Evolutionary conservation across 129 eudicot genomes (phyloP), one percentile per base, ranked within the genome.

Genomic region (Ambrosia artemisiifolia): DNA sequence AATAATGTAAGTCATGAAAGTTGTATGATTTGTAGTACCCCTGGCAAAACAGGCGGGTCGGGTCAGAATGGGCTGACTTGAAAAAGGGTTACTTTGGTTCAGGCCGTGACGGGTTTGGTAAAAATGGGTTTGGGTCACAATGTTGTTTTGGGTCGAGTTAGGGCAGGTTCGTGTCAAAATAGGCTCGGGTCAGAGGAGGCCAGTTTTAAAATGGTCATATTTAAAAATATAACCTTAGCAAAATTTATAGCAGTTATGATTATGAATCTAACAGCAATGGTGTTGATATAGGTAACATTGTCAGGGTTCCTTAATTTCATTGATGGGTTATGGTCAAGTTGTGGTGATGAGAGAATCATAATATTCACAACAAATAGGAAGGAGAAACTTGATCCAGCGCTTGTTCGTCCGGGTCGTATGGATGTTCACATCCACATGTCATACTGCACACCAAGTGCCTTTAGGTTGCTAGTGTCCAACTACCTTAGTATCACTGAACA

Each of bases 351-450:
- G 51, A 50, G 96, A 42, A 84, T 89, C 19, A 80, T 88, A 9
- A 56, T 88, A 0, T 88, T 88, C 82, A 88, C 91, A 0, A 88
- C 96, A 17, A 88, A 86, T 70, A 80, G 82, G 44, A 86, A 86
- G 75, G 92, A 86, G 7, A 82, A 84, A 64, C 84, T 89, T 8
- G 92, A 89, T 38, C 96, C 88, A 33, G 89, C 88, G 6, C 67
- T 89, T 63, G 38, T 89, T 65, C 81, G 89, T 5, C 96, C 89
- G 1, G 92, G 89, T 24, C 80, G 96, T 44, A 89, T 89, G 92
- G 96, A 89, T 46, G 70, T 86, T 84, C 92, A 89, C 62, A 86
- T 89, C 69, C 80, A 84, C 56, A 80, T 89, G 96, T 85, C 92
- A 24, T 84, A 89, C 8, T 84, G 87, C 66, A 86, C 92, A 0